Evolutionary conservation across 2,329 filamentous ascomycete species (phyloP), one percentile per base, ranked within the genome.

Genomic region (Fusarium clavum): DNA sequence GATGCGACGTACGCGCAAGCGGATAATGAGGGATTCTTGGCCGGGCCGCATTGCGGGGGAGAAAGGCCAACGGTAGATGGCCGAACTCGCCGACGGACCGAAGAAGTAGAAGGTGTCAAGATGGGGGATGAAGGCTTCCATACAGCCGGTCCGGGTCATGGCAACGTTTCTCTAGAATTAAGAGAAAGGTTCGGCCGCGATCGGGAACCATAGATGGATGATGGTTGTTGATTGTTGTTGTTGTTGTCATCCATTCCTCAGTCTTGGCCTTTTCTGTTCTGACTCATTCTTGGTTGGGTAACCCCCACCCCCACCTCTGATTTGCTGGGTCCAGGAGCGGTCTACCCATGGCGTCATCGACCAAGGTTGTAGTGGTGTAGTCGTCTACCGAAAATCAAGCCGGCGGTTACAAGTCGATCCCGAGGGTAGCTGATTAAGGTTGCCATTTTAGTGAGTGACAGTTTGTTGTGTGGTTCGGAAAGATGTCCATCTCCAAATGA

Each of bases 281-380:
- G 64, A 71, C 64, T 71, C 68, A 71, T 65, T 69, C 52, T 69
- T 53, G 44, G 38, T 57, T 58, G 64, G 47, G 29, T 60, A 63
- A 48, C 53, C 59, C 63, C 59, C 48, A 64, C 52, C 65, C 64
- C 63, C 68, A 70, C 61, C 56, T 62, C 18, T 56, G 38, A 62
- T 57, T 62, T 66, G 67, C 53, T 59, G 34, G 67, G 62, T 32
- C 38, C 34, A 38, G 18, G 49, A 58, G 67, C 65, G 51, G 57
- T 51, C 57, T 57, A 49, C 34, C 43, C 56, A 72, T 71, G 69
- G 65, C 69, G 69, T 71, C 69, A 71, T 71, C 51, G 69, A 69
- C 55, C 47, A 54, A 57, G 61, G 47, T 41, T 54, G 49, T 55
- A 40, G 59, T 65, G 59, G 51, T 69, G 47, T 51, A 41, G 53